A percentile compares a stretch with the other conserved stretches of the same genome.
Evolutionary conservation across 306 rosid genomes (phyloP).

Genomic region (Pyrus betulifolia): DNA sequence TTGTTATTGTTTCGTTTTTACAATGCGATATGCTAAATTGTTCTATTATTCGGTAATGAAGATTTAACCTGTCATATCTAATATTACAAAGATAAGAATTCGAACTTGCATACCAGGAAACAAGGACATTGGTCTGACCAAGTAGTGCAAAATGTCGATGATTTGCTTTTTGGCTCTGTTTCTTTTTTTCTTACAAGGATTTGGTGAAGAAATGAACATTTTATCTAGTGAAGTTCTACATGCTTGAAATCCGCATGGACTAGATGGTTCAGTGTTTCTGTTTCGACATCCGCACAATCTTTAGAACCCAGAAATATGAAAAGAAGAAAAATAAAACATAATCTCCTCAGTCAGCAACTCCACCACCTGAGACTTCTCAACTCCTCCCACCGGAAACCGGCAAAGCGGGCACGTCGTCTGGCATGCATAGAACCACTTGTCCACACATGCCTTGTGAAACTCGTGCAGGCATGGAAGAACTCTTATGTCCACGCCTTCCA

Average conservation of each 20-base stretch:
- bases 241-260: no score
- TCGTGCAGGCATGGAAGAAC: constrained; percentile 73
- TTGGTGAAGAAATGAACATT: background rate
- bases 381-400: constrained; percentile 56
- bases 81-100: no score
- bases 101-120: background rate
- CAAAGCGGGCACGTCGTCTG: constrained; percentile 73
- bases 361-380: constrained; percentile 24
- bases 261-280: background rate
- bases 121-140: background rate
- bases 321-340: constrained; percentile 86
- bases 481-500: constrained; percentile 31
- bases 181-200: background rate
- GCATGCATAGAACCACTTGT: constrained; percentile 65
- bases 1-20: no score
- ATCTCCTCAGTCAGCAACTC: constrained; percentile 72
- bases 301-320: constrained; percentile 74
- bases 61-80: no score
- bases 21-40: no score
- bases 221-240: no score
- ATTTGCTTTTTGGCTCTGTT: background rate
- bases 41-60: no score
- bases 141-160: background rate
- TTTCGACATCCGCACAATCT: background rate
- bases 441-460: constrained; percentile 73